Conservation (phyloP, 2,329 filamentous ascomycete species). For the Aureobasidium sp. region DNA sequence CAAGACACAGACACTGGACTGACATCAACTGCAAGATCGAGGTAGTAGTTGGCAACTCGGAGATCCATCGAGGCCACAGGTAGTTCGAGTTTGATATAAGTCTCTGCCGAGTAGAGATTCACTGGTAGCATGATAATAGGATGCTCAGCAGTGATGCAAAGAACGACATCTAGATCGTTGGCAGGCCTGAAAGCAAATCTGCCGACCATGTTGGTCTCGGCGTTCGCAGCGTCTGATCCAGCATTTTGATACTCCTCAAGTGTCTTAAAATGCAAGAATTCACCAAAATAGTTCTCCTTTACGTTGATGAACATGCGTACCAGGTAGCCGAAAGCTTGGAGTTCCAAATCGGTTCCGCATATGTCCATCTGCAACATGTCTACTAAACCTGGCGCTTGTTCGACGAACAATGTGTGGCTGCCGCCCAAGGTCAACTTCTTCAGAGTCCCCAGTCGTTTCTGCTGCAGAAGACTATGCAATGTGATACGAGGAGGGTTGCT, state of each 20-base stretch:
- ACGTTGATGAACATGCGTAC: conserved; percentile 79
- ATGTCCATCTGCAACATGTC: conserved; percentile 78
- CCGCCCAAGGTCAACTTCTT: conserved; percentile 65
- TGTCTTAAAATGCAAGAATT: conserved; percentile 89
- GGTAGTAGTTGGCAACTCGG: conserved; percentile 95
- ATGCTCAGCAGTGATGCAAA: conserved; percentile 65
- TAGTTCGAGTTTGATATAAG: conserved; percentile 64
- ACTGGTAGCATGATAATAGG: conserved; percentile 65
- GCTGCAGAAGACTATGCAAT: conserved; percentile 64
- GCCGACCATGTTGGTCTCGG: conserved; percentile 38
- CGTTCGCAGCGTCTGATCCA: conserved; percentile 26
- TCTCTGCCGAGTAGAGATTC: conserved; percentile 70
- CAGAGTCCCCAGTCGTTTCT: conserved; percentile 63
- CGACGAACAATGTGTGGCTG: conserved; percentile 72
- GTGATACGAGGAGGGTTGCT: conserved; percentile 81
- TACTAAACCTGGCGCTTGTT: conserved; percentile 65
- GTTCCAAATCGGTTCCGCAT: conserved; percentile 55
- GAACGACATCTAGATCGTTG: conserved; percentile 87
- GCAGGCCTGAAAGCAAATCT: conserved; percentile 40
- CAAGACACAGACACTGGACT: conserved; percentile 61
- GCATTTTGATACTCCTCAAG: conserved; percentile 77
- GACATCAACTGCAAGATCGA: conserved; percentile 78
- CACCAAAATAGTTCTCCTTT: conserved; percentile 97
- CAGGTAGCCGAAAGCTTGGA: conserved; percentile 76
- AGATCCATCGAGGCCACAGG: conserved; percentile 68